Conservation (phyloP, 192 early-diverging fungal genomes). For the Coemansia sp. region DNA sequence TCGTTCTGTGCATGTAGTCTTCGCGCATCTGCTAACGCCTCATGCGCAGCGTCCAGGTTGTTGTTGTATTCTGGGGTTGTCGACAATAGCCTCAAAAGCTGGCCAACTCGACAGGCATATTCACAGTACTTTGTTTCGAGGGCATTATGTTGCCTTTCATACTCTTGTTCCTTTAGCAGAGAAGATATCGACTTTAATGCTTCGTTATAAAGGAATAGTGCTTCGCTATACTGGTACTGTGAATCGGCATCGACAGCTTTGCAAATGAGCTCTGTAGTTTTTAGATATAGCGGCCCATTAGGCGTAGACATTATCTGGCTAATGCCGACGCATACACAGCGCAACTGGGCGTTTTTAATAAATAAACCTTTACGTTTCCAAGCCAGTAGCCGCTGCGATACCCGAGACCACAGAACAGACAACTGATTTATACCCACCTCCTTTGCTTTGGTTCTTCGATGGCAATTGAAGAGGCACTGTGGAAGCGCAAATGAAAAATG, state of each 20-base stretch:
- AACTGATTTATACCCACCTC: too few species aligned
- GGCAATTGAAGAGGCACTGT: neutral
- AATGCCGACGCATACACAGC: neutral
- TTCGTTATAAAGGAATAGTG: constrained; percentile 30
- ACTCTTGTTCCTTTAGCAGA: constrained; percentile 9
- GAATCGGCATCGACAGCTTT: constrained; percentile 42
- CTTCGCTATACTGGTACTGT: constrained; percentile 11
- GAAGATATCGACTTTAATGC: constrained; percentile 26
- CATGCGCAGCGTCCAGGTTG: constrained; percentile 20
- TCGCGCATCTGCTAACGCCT: constrained; percentile 20
- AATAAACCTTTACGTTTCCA: neutral
- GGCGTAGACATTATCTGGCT: constrained; percentile 20
- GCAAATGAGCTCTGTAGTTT: constrained; percentile 31
- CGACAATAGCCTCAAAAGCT: constrained; percentile 20
- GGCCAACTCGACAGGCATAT: constrained; percentile 30
- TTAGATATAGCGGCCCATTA: constrained; percentile 23
- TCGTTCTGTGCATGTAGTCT: constrained; percentile 7
- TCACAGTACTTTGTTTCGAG: constrained; percentile 41
- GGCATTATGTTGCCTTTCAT: constrained; percentile 6
- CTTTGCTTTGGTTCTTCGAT: too few species aligned
- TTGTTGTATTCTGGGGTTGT: constrained; percentile 7
- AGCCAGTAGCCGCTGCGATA: neutral
- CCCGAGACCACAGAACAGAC: too few species aligned
- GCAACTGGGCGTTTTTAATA: neutral
- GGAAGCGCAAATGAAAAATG: neutral